Base-by-base conservation (phyloP, 768 basidiomycete genomes). In the Podaxis mareebaensis region DNA sequence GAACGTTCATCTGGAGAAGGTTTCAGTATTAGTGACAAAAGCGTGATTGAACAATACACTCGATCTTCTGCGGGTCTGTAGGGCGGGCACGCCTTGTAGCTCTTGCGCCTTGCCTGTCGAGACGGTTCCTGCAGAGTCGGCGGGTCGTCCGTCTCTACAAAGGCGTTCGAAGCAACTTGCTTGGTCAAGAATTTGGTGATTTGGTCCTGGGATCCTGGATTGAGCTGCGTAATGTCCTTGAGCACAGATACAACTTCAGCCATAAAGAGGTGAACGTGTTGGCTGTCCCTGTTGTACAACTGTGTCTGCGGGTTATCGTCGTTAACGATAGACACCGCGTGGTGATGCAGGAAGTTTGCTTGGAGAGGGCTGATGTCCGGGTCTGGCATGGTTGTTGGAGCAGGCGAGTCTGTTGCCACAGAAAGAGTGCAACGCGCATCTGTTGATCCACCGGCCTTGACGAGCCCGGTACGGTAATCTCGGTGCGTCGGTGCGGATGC, bases 131-230 rank as follows among this genome's bases (percentile, higher is more conserved):
- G 96, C 95, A 67, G 98, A 96, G 72, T 99, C 96, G 0, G 96
- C 96, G 26, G 98, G 87, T 95, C 95, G 75, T 96, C 95, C 0
- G 96, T 96, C 71, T 98, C 96, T 70, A 97, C 95, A 68, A 99
- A 97, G 60, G 97, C 92, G 76, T 95, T 96, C 8, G 91, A 84
- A 1, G 95, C 91, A 61, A 93, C 86, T 72, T 96, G 94, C 72
- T 91, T 91, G 75, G 96, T 95, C 13, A 91, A 92, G 75, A 97
- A 97, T 73, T 94, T 95, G 66, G 95, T 95, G 7, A 7, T 30
- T 30, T 30, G 28, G 28, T 30, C 28, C 28, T 30, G 28, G 28
- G 1, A 30, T 30, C 28, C 28, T 30, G 7, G 28, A 30, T 30
- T 30, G 28, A 30, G 6, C 28, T 30, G 28, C 28, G 96, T 96